phyloP scores from a whole-genome alignment of 1,139 yeast species.

The Debaryomycetaceae sp. region DNA sequence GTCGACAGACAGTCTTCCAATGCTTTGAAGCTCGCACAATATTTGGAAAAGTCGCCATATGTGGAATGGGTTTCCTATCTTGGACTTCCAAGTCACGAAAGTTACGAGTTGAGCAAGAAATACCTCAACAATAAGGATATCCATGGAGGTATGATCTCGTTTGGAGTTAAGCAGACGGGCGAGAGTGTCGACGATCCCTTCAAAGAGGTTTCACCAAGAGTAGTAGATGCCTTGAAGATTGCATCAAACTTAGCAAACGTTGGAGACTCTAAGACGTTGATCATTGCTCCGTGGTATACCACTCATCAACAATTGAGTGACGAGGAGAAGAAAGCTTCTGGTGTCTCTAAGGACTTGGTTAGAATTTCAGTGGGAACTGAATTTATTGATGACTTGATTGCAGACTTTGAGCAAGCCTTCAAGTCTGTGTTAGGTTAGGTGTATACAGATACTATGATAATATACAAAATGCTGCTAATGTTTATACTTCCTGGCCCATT shows the following conservation, averaged over 20 bases:
- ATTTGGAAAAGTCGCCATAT: conserved; percentile 66
- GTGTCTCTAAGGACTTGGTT: conserved; percentile 83
- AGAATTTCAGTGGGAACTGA: conserved; percentile 91
- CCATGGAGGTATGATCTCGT: conserved; percentile 83
- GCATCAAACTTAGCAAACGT: conserved; percentile 95
- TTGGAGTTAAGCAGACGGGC: conserved; percentile 74
- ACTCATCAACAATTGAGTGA: conserved; percentile 89
- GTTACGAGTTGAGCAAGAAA: conserved; percentile 78
- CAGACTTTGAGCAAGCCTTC: conserved; percentile 82
- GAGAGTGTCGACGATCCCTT: conserved; percentile 51
- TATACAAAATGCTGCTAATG: neutral
- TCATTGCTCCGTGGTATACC: conserved; percentile 92
- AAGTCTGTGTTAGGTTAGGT: conserved; percentile 38
- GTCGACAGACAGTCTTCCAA: conserved; percentile 88
- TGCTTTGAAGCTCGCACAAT: conserved; percentile 76
- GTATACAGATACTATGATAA: neutral
- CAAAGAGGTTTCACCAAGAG: conserved; percentile 71
- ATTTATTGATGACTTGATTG: conserved; percentile 82
- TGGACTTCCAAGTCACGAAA: conserved; percentile 79
- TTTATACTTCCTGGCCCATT: neutral
- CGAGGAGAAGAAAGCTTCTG: conserved; percentile 75
- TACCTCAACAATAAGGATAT: conserved; percentile 63
- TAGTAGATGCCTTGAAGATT: conserved; percentile 76
- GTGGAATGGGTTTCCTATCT: conserved; percentile 91
- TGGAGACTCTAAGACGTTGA: conserved; percentile 92